Conservation (phyloP, 2,329 filamentous ascomycete species). For the Teratosphaeria zuluensis region DNA sequence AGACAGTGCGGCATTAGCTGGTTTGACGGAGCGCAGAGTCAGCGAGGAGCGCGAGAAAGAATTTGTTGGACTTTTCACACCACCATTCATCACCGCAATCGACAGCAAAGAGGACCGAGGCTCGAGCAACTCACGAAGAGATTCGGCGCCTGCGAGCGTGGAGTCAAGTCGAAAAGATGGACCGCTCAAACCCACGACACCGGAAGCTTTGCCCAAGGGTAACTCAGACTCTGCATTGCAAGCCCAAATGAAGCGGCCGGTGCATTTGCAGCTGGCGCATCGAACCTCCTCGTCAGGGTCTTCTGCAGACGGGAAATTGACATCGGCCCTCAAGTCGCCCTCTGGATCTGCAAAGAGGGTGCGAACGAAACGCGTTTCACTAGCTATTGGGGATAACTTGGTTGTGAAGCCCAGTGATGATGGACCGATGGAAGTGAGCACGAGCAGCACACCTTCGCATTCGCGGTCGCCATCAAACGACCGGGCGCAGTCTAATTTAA, state of each 20-base stretch:
- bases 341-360: constrained; percentile 11
- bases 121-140: constrained; percentile 10
- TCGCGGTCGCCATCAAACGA: constrained; percentile 11
- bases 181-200: background rate
- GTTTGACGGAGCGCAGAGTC: constrained; percentile 16
- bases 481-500: background rate
- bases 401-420: constrained; percentile 28
- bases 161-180: background rate
- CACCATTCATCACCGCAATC: constrained; percentile 25
- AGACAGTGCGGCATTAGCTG: constrained; percentile 9
- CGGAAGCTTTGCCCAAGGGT: constrained; percentile 8
- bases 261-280: constrained; percentile 20
- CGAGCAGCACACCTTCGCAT: constrained; percentile 22
- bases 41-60: constrained; percentile 23
- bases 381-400: constrained; percentile 23
- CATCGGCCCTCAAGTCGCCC: constrained; percentile 27
- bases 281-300: constrained; percentile 28
- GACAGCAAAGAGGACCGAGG: constrained; percentile 13
- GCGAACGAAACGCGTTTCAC: constrained; percentile 25
- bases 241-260: constrained; percentile 20
- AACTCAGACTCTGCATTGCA: constrained; percentile 20
- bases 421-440: constrained; percentile 16
- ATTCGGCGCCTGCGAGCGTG: constrained; percentile 16
- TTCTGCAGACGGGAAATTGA: constrained; percentile 23
- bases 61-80: constrained; percentile 28